phyloP scores from a whole-genome alignment of 257 asterid species.

The Paulownia fortunei region DNA sequence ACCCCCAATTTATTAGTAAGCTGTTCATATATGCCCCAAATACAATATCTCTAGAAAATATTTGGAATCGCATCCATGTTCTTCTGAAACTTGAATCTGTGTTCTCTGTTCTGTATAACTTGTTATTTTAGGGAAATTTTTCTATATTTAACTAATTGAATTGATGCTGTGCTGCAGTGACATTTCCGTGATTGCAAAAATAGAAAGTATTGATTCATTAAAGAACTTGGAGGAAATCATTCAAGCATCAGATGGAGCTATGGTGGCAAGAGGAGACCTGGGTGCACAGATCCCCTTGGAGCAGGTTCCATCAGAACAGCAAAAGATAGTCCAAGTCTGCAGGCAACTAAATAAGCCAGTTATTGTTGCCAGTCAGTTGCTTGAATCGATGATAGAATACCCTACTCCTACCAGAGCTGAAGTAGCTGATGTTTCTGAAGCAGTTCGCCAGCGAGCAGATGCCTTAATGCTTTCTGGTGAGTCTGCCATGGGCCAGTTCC shows the following conservation, averaged over 20 bases:
- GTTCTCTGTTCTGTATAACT: not conserved
- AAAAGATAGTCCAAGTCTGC: conserved; percentile 83
- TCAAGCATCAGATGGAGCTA: conserved; percentile 93
- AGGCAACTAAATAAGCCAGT: conserved; percentile 92
- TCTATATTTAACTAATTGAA: not conserved
- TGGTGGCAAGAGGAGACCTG: conserved; percentile 99
- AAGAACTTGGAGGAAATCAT: conserved; percentile 94
- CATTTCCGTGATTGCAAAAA: conserved; percentile 86
- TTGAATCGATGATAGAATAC: conserved; percentile 98
- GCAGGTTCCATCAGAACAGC: conserved; percentile 98
- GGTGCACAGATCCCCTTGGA: conserved; percentile 99
- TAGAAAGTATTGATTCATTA: conserved; percentile 95
- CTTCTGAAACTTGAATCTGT: not conserved
- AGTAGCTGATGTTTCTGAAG: conserved; percentile 99
- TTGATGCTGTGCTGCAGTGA: conserved; percentile 63
- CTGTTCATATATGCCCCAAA: conserved; percentile 8
- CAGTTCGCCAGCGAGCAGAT: conserved; percentile 92
- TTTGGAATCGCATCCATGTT: not conserved
- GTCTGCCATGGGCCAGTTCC: conserved; percentile 99
- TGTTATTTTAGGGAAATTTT: not conserved
- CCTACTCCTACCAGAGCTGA: conserved; percentile 99
- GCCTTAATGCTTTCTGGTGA: conserved; percentile 99
- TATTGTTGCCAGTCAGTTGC: conserved; percentile 95
- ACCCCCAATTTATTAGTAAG: not conserved
- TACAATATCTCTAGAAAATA: not conserved